A percentile compares a stretch with the other conserved stretches of the same genome.
phyloP scores from a whole-genome alignment of 257 asterid genomes.

The Cordia subcordata region DNA sequence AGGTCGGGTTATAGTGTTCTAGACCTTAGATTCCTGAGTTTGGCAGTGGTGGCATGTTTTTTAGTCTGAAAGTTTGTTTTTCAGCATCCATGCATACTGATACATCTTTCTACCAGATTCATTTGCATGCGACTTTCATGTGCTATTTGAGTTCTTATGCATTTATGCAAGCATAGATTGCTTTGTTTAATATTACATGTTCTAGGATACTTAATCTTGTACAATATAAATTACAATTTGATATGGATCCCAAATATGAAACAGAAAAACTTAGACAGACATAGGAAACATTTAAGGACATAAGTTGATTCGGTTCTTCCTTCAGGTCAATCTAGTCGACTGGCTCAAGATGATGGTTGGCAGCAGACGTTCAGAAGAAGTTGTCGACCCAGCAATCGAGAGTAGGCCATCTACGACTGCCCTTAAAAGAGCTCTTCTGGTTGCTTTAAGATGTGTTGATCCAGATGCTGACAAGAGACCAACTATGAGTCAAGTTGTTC shows the following conservation, averaged over 20 bases:
- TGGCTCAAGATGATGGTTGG: slow-evolving; percentile 94
- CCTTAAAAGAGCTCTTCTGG: slow-evolving; percentile 64
- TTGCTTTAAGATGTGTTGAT: slow-evolving; percentile 78
- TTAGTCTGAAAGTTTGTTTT: not conserved
- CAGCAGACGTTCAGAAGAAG: slow-evolving; percentile 53
- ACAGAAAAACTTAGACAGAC: too few species aligned
- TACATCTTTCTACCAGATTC: not conserved
- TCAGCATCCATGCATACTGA: not conserved
- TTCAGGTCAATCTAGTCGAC: slow-evolving; percentile 75
- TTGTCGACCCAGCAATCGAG: slow-evolving; percentile 63
- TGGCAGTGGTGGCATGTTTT: not conserved
- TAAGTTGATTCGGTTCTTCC: not conserved
- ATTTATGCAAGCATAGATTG: too few species aligned
- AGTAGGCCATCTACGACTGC: slow-evolving; percentile 58
- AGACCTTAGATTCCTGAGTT: not conserved
- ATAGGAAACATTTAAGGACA: not conserved
- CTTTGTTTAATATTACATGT: too few species aligned
- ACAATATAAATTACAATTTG: too few species aligned
- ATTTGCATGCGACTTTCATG: not conserved
- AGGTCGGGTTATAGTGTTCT: slow-evolving; percentile 33
- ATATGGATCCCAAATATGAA: not conserved
- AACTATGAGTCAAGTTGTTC: slow-evolving; percentile 76
- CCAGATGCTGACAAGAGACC: slow-evolving; percentile 77
- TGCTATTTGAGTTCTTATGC: not conserved
- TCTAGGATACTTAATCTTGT: not conserved